A percentile compares a stretch with the other conserved stretches of the same genome.
Evolutionary conservation across 2,329 filamentous ascomycete genomes (phyloP).

Genomic region (Spiromastix sp.): DNA sequence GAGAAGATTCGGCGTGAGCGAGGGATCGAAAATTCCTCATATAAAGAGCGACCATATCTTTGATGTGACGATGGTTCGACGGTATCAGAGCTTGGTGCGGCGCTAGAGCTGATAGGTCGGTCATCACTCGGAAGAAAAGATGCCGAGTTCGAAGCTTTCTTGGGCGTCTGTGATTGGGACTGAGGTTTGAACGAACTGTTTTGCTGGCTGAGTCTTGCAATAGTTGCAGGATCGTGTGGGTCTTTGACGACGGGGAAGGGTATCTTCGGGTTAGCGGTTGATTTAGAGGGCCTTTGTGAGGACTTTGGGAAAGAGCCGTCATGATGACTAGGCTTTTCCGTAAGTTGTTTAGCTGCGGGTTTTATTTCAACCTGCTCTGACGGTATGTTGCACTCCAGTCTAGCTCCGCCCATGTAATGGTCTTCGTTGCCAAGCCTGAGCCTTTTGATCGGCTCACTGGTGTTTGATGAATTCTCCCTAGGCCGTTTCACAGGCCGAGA

Average conservation of each 20-base stretch:
- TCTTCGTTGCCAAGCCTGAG: constrained; percentile 2
- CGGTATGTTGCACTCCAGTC: background rate
- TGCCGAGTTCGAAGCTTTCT: background rate
- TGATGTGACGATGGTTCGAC: constrained; percentile 6
- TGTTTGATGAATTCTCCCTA: too few species aligned
- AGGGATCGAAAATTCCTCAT: constrained; percentile 21
- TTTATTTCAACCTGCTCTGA: background rate
- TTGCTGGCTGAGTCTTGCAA: constrained; percentile 56
- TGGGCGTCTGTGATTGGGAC: background rate
- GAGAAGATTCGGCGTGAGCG: constrained; percentile 14
- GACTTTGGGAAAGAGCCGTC: constrained; percentile 13
- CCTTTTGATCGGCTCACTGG: too few species aligned
- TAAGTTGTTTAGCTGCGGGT: too few species aligned
- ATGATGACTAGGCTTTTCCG: too few species aligned
- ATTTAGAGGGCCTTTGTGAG: constrained; percentile 18
- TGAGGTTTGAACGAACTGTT: constrained; percentile 43
- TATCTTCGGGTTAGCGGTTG: constrained; percentile 36
- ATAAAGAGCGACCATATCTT: constrained; percentile 15
- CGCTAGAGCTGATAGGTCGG: background rate
- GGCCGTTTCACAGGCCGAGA: constrained; percentile 17
- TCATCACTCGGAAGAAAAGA: background rate
- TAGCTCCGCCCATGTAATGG: too few species aligned
- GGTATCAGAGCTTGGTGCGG: background rate
- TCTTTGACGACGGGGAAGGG: constrained; percentile 71
- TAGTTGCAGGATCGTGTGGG: constrained; percentile 53